Evolutionary conservation across 2,329 filamentous ascomycete species (phyloP).

Genomic region (Myriosclerotinia duriaeana): DNA sequence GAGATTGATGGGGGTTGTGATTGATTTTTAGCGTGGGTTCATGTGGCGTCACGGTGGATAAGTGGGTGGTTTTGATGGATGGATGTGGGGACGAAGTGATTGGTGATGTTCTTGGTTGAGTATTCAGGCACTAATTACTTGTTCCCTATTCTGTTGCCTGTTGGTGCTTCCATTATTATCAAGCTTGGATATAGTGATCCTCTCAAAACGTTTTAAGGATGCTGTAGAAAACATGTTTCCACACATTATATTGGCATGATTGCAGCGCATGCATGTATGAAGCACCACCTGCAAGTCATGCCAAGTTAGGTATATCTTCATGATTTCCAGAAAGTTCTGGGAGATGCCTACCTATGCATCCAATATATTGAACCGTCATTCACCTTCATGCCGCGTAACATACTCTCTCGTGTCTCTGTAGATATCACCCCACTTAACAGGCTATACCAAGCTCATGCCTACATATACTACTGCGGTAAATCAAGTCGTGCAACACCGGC

Average conservation of each 20-base stretch:
- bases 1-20: too few relatives aligned
- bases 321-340: not conserved
- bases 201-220: not conserved
- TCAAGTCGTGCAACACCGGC: not conserved
- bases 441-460: not conserved
- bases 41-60: too few relatives aligned
- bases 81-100: too few relatives aligned
- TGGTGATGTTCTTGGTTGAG: too few relatives aligned
- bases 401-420: not conserved
- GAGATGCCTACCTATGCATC: not conserved
- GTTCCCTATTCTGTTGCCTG: too few relatives aligned
- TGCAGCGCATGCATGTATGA: not conserved
- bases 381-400: not conserved
- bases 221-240: not conserved
- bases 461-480: not conserved
- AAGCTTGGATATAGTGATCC: too few relatives aligned
- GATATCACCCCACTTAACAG: not conserved
- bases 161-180: too few relatives aligned
- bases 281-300: not conserved
- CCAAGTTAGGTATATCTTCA: not conserved
- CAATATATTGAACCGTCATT: too few relatives aligned
- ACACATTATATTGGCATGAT: conserved; percentile 4
- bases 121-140: too few relatives aligned
- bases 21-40: too few relatives aligned
- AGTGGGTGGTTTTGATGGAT: too few relatives aligned